Base-by-base conservation (phyloP, 164 flowering plant species). In the Dillenia turbinata region DNA sequence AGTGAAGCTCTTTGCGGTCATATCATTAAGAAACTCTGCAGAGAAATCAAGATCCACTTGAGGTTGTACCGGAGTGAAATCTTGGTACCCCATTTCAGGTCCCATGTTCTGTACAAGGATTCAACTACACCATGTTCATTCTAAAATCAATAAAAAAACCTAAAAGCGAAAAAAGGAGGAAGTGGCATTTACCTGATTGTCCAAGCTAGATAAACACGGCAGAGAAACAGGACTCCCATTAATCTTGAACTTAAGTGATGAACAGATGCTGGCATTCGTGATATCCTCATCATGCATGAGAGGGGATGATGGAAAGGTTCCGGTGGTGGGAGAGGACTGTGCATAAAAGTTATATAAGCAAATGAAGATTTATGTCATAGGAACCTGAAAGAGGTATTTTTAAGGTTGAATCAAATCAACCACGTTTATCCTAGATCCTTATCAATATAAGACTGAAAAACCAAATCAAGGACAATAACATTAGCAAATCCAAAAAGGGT, bases 321-420 rank as follows among this genome's bases (percentile, higher is more conserved):
- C 96, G 13, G 92, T 86, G 57, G 96, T 86, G 8, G 96, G 96
- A 71, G 96, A 86, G 26, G 75, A 66, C 65, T 74, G 75, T 64
- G 75, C 76, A 78, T 71, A 44, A 13, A 44, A 33, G 40, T 33
- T 4, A 33, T 33, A 33, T 33, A 5, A 33, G 40, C 40, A 33
- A 33, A 33, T 33, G 40, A 33, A 33, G 40, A 33, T 33, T 33
- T 33, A 33, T 33, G 40, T 26, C 40, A 26, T 26, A 26, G 40
- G 40, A 3, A 26, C 40, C 40, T 26, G 40, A 26, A 26, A 26
- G 2, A 26, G 5, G 40, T 33, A 33, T 33, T 33, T 33, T 33
- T 33, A 4, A 5, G 40, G 40, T 33, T 33, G 40, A 33, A 33
- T 33, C 40, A 33, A 33, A 33, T 33, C 40, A 33, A 33, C 40